A percentile compares a stretch with the other conserved stretches of the same genome.
Evolutionary conservation across 2,329 filamentous ascomycete genomes (phyloP).

Genomic region (Aspergillus ruber): DNA sequence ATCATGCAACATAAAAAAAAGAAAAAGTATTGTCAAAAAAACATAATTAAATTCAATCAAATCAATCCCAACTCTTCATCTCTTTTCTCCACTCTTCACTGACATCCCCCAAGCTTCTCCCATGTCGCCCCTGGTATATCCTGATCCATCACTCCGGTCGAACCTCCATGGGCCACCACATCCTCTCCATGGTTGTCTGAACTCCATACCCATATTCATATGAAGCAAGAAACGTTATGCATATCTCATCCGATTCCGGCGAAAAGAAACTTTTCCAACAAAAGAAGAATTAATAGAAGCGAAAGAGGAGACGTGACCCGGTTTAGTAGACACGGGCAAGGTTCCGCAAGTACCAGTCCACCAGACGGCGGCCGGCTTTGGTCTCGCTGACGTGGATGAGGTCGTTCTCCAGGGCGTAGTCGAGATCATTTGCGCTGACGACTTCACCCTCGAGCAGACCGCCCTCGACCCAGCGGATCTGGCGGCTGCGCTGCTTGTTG

Average conservation of each 20-base stretch:
- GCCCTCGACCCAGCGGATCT: conserved; percentile 88
- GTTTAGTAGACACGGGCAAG: conserved; percentile 83
- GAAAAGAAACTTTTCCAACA: conserved; percentile 1
- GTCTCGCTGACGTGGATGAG: conserved; percentile 98
- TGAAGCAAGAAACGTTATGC: conserved; percentile 2
- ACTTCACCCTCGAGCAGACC: conserved; percentile 86
- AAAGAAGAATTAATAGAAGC: neutral
- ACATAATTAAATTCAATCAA: neutral
- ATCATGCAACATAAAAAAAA: conserved; percentile 4
- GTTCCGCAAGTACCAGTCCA: conserved; percentile 99
- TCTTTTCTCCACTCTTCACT: neutral
- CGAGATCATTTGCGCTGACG: conserved; percentile 88
- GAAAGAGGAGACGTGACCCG: neutral
- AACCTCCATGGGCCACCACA: neutral
- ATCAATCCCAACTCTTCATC: neutral
- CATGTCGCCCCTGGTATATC: no score
- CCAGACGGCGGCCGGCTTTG: conserved; percentile 93
- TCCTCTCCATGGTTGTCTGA: neutral
- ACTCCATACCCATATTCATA: conserved; percentile 1
- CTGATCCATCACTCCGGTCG: neutral
- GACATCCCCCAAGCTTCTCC: no score
- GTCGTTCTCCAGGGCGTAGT: conserved; percentile 95
- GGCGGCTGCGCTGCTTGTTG: conserved; percentile 97
- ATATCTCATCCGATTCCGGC: conserved; percentile 1
- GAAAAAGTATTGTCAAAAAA: conserved; percentile 4